Base-by-base conservation (phyloP, 108 stramenopile genomes). In the Skeletonema potamos region DNA sequence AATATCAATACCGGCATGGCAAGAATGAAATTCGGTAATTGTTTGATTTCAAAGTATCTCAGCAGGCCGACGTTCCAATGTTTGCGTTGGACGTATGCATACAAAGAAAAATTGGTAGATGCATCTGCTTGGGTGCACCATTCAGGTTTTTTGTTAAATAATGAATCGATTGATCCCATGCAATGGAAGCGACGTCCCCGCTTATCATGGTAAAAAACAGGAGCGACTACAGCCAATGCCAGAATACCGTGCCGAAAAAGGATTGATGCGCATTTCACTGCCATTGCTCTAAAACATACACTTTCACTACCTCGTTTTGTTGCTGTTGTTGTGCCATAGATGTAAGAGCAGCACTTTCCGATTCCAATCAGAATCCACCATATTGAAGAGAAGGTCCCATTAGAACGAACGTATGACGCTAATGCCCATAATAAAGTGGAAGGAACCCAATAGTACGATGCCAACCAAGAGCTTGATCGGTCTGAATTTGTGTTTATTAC, bases 21-120 rank as follows among this genome's bases (percentile, higher is more conserved):
- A 57, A 95, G 73, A 15, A 92, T 43, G 66, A 92, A 92, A 60
- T 95, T 95, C 27, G 94, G 94, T 34, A 92, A 79, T 70, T 95
- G 91, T 65, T 88, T 89, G 63, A 75, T 28, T 62, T 89, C 76
- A 58, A 80, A 95, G 76, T 95, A 95, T 15, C 80, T 82, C 34
- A 95, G 77, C 6, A 90, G 77, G 6, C 94, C 94, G 5, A 95
- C 91, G 76, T 95, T 92, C 94, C 94, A 95, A 62, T 95, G 87
- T 67, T 87, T 81, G 39, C 73, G 64, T 78, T 95, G 94, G 13
- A 90, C 85, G 72, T 86, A 70, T 17, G 77, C 72, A 65, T 95
- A 95, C 32, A 95, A 63, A 26, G 92, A 90, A 77, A 92, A 95
- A 12, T 58, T 55, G 32, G 41, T 22, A 61, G 37, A 24, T 24